Conservation (phyloP, 331 rosid genomes). For the Dryas integrifolia region DNA sequence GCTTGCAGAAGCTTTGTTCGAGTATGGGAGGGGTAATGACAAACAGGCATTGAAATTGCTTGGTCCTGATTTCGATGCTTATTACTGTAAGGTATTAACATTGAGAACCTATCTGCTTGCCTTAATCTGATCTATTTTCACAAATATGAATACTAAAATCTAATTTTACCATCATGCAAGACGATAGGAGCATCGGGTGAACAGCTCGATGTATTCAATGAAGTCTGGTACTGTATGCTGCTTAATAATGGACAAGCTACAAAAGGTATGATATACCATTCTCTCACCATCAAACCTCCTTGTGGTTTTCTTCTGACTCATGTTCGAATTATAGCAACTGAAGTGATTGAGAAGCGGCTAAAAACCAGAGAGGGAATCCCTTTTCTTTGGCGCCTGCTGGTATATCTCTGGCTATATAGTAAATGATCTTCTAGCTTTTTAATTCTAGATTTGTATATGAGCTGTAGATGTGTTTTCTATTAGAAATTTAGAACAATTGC, state of each 20-base stretch:
- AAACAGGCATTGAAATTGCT: constrained; percentile 57
- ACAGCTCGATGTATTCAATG: constrained; percentile 82
- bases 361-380: constrained; percentile 63
- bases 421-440: background rate
- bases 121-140: background rate
- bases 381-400: constrained; percentile 75
- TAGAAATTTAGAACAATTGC: background rate
- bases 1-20: constrained; percentile 87
- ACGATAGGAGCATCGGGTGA: constrained; percentile 84
- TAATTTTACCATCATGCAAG: constrained; percentile 32
- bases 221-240: constrained; percentile 71
- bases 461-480: background rate
- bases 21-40: constrained; percentile 63
- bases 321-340: constrained; percentile 45
- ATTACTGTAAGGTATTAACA: constrained; percentile 55
- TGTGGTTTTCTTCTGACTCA: constrained; percentile 15
- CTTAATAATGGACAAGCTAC: constrained; percentile 52
- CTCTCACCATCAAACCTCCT: background rate
- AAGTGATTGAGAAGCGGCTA: constrained; percentile 53
- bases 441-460: background rate
- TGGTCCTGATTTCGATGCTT: constrained; percentile 70
- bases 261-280: constrained; percentile 48
- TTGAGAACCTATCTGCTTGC: constrained; percentile 2
- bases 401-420: constrained; percentile 13
- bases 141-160: background rate